Evolutionary conservation across 768 basidiomycete species (phyloP).

Genomic region (Russula lepida): DNA sequence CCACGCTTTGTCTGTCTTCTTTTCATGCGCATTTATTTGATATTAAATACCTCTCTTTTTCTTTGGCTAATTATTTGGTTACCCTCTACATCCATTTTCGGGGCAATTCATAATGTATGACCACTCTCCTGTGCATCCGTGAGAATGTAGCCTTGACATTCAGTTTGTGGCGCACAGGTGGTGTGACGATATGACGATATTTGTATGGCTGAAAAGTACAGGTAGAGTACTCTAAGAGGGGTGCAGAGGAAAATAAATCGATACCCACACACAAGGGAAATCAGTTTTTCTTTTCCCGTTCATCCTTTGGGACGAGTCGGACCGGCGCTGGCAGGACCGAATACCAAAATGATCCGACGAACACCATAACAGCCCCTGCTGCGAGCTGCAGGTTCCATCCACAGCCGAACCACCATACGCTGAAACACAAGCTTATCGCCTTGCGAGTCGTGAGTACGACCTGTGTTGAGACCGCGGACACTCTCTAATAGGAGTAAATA

Average conservation of each 20-base stretch:
- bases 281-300: neutral
- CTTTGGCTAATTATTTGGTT: slow-evolving; percentile 6
- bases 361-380: slow-evolving; percentile 65
- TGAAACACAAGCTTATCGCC: slow-evolving; percentile 69
- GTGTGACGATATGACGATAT: neutral
- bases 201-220: neutral
- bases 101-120: slow-evolving; percentile 28
- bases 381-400: slow-evolving; percentile 60
- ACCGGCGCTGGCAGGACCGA: slow-evolving; percentile 19
- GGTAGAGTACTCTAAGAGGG: neutral
- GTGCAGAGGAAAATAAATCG: neutral
- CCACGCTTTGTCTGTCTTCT: neutral
- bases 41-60: slow-evolving; percentile 1
- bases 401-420: slow-evolving; percentile 78
- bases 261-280: neutral
- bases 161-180: neutral
- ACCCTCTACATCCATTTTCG: slow-evolving; percentile 14
- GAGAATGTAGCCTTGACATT: slow-evolving; percentile 16
- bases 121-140: slow-evolving; percentile 5
- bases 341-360: slow-evolving; percentile 58
- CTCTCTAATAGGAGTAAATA: slow-evolving; percentile 36
- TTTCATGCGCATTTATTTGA: slow-evolving; percentile 18
- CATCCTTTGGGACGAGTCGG: neutral
- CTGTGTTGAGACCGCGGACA: slow-evolving; percentile 75
- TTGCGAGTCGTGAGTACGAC: slow-evolving; percentile 75